Percentiles rank a stretch among this genome's conserved stretches.
These are phyloP conservation scores for Centaurea solstitialis DNA, from an alignment of 129 eudicot species.

Conservation along the genomic window DNA sequence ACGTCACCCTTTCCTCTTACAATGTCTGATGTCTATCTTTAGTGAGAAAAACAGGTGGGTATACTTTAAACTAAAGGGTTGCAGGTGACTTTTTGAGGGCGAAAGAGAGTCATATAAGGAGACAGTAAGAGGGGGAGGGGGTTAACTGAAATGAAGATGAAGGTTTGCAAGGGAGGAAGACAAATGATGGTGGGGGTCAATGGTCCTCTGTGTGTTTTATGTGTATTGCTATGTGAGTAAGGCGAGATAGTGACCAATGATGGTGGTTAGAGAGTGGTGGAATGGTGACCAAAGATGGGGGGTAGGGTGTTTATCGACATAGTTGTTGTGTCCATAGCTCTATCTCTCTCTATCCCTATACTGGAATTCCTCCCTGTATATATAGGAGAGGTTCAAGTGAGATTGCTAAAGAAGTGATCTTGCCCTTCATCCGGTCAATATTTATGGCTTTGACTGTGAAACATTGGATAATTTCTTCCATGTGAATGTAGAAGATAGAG, in stretches of 20 bases:
- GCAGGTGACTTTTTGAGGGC: background rate
- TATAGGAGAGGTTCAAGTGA: too few species aligned
- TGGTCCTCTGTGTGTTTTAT: background rate
- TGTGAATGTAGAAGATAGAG: too few species aligned
- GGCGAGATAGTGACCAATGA: background rate
- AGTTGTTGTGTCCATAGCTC: background rate
- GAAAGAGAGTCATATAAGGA: background rate
- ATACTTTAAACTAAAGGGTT: background rate
- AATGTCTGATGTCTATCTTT: too few species aligned
- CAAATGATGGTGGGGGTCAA: background rate
- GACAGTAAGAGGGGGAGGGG: background rate
- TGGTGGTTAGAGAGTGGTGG: too few species aligned
- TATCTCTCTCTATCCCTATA: too few species aligned
- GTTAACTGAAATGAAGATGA: background rate
- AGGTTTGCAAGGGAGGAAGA: background rate
- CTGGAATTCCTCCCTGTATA: too few species aligned
- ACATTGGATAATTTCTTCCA: too few species aligned
- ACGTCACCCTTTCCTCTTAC: background rate
- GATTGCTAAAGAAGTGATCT: too few species aligned
- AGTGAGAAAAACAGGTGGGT: too few species aligned
- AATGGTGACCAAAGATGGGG: background rate
- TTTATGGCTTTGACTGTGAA: too few species aligned
- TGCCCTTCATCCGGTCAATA: too few species aligned
- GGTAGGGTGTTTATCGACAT: background rate
- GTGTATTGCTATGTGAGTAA: background rate